Conservation (phyloP, 176 grass and related monocot species). For the Rhynchospora breviuscula region DNA sequence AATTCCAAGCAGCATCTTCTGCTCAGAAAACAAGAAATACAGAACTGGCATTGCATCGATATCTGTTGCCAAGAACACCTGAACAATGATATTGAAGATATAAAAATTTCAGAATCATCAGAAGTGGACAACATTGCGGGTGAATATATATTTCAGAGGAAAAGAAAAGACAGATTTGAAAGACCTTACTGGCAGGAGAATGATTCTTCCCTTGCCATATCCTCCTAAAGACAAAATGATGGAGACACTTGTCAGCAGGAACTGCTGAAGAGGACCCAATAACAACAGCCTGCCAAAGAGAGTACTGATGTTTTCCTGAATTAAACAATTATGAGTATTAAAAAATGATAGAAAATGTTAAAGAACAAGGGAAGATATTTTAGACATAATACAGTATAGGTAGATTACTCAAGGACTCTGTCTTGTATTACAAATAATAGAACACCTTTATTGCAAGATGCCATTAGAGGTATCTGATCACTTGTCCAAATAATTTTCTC, state of each 20-base stretch:
- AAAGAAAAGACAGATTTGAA: neutral
- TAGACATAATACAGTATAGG: neutral
- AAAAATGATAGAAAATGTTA: constrained; percentile 22
- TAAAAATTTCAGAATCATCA: constrained; percentile 9
- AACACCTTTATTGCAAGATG: constrained; percentile 91
- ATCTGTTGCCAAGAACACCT: constrained; percentile 94
- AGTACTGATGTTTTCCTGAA: constrained; percentile 80
- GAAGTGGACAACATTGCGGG: neutral
- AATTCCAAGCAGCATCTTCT: constrained; percentile 74
- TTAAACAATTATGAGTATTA: constrained; percentile 12
- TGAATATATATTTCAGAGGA: neutral
- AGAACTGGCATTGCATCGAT: constrained; percentile 76
- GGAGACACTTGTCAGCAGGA: constrained; percentile 39
- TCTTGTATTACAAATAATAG: neutral
- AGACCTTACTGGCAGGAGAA: constrained; percentile 83
- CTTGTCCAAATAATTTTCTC: constrained; percentile 88
- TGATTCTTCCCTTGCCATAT: constrained; percentile 85
- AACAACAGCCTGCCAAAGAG: constrained; percentile 65
- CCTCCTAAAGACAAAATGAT: constrained; percentile 58
- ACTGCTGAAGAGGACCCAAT: constrained; percentile 30
- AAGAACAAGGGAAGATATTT: neutral
- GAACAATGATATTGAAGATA: constrained; percentile 27
- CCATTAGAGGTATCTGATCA: constrained; percentile 79
- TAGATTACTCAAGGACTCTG: neutral
- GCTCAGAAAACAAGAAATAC: constrained; percentile 73